Percentiles rank a stretch among this genome's conserved stretches.
Evolutionary conservation across 139 green algal genomes (phyloP).

Genomic region (Auxenochlorella protothecoides): DNA sequence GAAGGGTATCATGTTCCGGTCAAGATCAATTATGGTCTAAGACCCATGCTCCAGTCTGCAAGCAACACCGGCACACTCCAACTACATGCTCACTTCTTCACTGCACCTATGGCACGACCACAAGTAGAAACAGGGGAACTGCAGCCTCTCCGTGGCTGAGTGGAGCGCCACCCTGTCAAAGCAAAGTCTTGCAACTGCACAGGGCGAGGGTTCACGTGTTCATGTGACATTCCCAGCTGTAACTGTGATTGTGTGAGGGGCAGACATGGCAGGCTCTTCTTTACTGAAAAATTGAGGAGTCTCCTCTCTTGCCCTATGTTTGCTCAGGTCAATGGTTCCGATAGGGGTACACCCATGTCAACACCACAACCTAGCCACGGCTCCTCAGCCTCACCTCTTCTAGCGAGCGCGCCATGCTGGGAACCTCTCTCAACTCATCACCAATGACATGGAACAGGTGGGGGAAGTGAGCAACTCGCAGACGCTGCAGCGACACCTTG

Average conservation of each 20-base stretch:
- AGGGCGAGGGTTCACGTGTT: background rate
- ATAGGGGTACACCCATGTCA: background rate
- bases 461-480: constrained; percentile 14
- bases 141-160: constrained; percentile 15
- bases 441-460: constrained; percentile 9
- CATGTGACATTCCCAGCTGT: background rate
- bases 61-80: background rate
- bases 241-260: background rate
- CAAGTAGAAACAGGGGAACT: constrained; percentile 16
- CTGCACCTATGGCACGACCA: constrained; percentile 5
- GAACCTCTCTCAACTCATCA: constrained; percentile 8
- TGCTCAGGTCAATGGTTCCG: background rate
- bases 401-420: background rate
- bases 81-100: constrained; percentile 7
- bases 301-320: no score
- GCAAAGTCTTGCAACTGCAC: constrained; percentile 18
- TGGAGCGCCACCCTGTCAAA: constrained; percentile 1
- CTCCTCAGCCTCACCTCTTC: background rate
- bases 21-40: no score
- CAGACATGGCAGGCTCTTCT: background rate
- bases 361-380: background rate
- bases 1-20: background rate
- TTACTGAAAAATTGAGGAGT: background rate
- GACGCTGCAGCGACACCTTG: constrained; percentile 10
- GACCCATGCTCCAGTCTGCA: background rate